Conservation (phyloP, 129 eudicot genomes). For the Sambucus nigra region DNA sequence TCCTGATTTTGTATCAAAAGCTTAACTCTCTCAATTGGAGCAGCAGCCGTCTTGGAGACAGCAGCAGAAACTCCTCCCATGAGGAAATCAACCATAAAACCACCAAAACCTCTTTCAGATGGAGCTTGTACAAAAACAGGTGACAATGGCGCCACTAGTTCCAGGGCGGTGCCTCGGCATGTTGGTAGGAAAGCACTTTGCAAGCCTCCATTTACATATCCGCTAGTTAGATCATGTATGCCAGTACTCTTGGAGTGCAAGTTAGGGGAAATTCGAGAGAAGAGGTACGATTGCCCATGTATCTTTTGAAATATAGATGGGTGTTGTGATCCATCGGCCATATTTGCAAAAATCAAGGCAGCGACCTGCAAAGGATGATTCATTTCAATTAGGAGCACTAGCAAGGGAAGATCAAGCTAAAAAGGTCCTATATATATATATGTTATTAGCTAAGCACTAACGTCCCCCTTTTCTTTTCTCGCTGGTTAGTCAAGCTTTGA, state of each 20-base stretch:
- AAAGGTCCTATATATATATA: not conserved
- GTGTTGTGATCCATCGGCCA: slow-evolving; percentile 26
- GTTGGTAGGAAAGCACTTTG: slow-evolving; percentile 12
- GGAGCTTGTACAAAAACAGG: slow-evolving; percentile 44
- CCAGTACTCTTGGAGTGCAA: slow-evolving; percentile 15
- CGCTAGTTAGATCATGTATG: slow-evolving; percentile 2
- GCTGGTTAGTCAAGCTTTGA: no score
- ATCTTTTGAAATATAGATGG: slow-evolving; percentile 27
- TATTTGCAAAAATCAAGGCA: slow-evolving; percentile 4
- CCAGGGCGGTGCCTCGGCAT: slow-evolving; percentile 11
- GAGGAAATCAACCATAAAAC: slow-evolving; percentile 51
- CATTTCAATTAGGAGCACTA: not conserved
- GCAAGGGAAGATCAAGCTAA: not conserved
- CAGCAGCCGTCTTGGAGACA: slow-evolving; percentile 65
- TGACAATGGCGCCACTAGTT: slow-evolving; percentile 15
- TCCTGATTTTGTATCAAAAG: slow-evolving; percentile 61
- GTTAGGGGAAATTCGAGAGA: slow-evolving; percentile 21
- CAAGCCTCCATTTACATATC: slow-evolving; percentile 21
- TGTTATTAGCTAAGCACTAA: no score
- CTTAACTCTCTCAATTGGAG: slow-evolving; percentile 63
- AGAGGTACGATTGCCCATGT: slow-evolving; percentile 22
- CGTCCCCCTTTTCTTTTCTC: no score
- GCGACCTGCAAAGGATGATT: slow-evolving; percentile 16
- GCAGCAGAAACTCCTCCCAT: slow-evolving; percentile 80
- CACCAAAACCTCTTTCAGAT: slow-evolving; percentile 34